These are phyloP conservation scores for Clathrus columnatus DNA, from an alignment of 768 basidiomycete species.

Conservation along the genomic window DNA sequence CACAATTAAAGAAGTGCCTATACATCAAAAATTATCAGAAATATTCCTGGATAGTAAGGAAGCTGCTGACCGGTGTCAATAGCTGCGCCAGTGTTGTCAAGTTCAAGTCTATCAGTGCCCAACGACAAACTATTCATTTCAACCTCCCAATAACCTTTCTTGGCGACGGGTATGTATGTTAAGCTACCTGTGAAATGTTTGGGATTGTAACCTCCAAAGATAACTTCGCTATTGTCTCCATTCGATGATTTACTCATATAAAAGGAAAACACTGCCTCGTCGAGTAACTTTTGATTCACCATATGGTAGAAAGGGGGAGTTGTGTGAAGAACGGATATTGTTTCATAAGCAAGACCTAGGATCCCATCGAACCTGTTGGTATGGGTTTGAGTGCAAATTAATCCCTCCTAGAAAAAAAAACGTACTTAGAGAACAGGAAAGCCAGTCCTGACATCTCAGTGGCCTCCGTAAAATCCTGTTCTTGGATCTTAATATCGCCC, in stretches of 20 bases:
- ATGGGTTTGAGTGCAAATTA: background rate
- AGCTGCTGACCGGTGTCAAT: slow-evolving; percentile 69
- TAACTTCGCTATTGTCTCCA: slow-evolving; percentile 75
- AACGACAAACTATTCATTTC: slow-evolving; percentile 83
- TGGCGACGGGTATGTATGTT: slow-evolving; percentile 80
- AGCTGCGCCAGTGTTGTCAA: slow-evolving; percentile 89
- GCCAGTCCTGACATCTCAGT: slow-evolving; percentile 93
- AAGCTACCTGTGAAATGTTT: slow-evolving; percentile 73
- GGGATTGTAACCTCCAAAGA: slow-evolving; percentile 85
- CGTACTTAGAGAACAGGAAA: slow-evolving; percentile 92
- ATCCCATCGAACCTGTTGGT: slow-evolving; percentile 85
- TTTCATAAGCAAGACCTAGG: slow-evolving; percentile 88
- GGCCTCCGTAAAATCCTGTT: slow-evolving; percentile 90
- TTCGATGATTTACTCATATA: slow-evolving; percentile 77
- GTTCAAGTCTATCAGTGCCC: slow-evolving; percentile 78
- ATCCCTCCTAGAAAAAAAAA: slow-evolving; percentile 11
- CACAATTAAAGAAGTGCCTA: slow-evolving; percentile 90
- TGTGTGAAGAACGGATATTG: slow-evolving; percentile 89
- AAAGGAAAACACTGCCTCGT: slow-evolving; percentile 89
- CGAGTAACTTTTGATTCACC: slow-evolving; percentile 74
- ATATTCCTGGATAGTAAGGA: background rate
- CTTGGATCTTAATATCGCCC: slow-evolving; percentile 67
- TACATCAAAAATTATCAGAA: background rate
- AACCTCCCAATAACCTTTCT: slow-evolving; percentile 98
- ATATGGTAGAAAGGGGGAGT: slow-evolving; percentile 92